Base-by-base conservation (phyloP, 2,329 filamentous ascomycete genomes). In the Aspergillus awamori region DNA sequence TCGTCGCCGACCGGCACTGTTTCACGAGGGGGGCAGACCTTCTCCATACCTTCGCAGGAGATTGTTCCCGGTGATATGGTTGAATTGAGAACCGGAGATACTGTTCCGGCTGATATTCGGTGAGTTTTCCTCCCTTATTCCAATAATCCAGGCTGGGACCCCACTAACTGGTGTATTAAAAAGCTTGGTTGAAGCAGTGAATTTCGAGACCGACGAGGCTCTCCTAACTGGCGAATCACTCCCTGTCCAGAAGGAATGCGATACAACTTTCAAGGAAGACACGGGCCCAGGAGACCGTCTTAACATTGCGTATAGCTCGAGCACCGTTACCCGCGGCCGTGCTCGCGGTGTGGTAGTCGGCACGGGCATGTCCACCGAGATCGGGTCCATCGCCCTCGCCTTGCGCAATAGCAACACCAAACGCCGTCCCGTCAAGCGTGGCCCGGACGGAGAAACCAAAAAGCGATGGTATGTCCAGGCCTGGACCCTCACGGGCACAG, bases 141-240 rank as follows among this genome's bases (percentile, higher is more conserved):
- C 26, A 10, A 36, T 59, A 87, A 5, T 11, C 10, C 6, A 22
- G 76, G 5, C 11, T 45, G 26, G 24, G 20, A n/a, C 24, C 4
- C 38, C 10, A 39, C 11, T 11, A 13, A 5, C 0, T 0, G 15
- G 4, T 17, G 5, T 36, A 20, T 4, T 36, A 11, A 36, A 36
- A 10, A 61, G 80, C 81, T 53, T 82, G 38, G 76, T 85, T 53
- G 83, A 86, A 70, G 77, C 83, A 53, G 86, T 93, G 76, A 93
- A 94, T 73, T 81, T 93, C 63, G 89, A 90, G 63, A 90, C 89
- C 61, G 91, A 96, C 64, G 86, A 88, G 70, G 83, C 86, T 10
- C 81, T 88, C 43, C 78, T 88, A 26, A 88, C 86, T 8, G 86
- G 86, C 55, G 86, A 88, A 74, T 86, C 86, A 15, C 74, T 87